Base-by-base conservation (phyloP, 139 green algal species). In the Dunaliella primolecta region DNA sequence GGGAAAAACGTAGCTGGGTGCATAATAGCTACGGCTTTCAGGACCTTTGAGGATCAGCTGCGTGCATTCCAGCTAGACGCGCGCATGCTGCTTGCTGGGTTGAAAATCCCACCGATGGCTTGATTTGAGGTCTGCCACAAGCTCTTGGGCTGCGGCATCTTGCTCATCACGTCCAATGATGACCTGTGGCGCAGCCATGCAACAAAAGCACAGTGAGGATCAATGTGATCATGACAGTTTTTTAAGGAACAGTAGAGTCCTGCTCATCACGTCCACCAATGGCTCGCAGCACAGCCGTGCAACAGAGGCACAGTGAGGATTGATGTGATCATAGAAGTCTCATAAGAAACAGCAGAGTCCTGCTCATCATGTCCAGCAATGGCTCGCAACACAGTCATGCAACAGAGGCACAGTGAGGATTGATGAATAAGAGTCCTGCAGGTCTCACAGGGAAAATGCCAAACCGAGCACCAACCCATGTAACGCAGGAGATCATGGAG, bases 91-190 rank as follows among this genome's bases (percentile, higher is more conserved):
- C 7, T 25, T 25, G 46, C 7, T 15, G 46, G 46, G 46, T 64
- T 7, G 15, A 25, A 15, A 15, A 64, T 64, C 7, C 46, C 46
- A 64, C 46, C 46, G 7, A 64, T 64, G 7, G 85, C 80, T 33
- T 64, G 81, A n/a, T 88, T 85, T 11, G 74, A 83, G 3, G 85
- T 88, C 75, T 85, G 80, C 85, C 85, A 88, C 72, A 88, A 33
- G 32, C 72, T 83, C 11, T 36, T 23, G 31, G 80, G 80, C 72
- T 85, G 23, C 76, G 7, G 7, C 46, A 64, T 15, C 7, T 15
- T 64, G 46, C 46, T 64, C 7, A 64, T 64, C 7, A 64, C 46
- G 15, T 64, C 46, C 46, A 64, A 15, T 64, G 46, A 64, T 15
- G 46, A 64, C 46, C 46, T 64, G 46, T 7, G 46, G 15, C 7